phyloP scores from a whole-genome alignment of 805 yeast species.

The Metschnikowia shivogae region DNA sequence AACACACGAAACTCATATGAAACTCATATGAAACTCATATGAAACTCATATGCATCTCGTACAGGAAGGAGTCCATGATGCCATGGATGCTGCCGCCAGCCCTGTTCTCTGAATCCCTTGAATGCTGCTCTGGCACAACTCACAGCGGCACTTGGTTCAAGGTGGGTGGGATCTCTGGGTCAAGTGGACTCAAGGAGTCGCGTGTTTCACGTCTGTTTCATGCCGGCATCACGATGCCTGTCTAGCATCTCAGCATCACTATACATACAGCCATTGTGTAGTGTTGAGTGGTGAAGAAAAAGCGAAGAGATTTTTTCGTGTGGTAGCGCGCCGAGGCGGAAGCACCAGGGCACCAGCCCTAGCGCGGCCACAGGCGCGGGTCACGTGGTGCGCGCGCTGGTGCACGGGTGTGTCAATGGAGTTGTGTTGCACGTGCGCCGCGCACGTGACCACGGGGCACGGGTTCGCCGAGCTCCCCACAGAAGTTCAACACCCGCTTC shows the following conservation, averaged over 20 bases:
- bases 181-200: not conserved
- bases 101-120: not conserved
- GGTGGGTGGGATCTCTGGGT: not conserved
- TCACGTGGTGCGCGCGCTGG: not conserved
- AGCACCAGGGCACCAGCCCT: constrained; percentile 17
- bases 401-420: not conserved
- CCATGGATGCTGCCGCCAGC: too few relatives aligned
- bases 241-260: not conserved
- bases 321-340: constrained; percentile 1
- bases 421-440: too few relatives aligned
- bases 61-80: too few relatives aligned
- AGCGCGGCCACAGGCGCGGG: constrained; percentile 1
- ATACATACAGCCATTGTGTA: constrained; percentile 23
- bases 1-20: too few relatives aligned
- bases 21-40: not conserved
- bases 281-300: constrained; percentile 10
- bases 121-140: not conserved
- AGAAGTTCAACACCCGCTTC: constrained; percentile 58
- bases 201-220: not conserved
- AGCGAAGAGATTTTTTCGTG: constrained; percentile 3
- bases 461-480: constrained; percentile 8
- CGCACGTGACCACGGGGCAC: not conserved
- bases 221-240: not conserved
- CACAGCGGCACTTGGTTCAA: not conserved
- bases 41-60: too few relatives aligned